Evolutionary conservation across 768 basidiomycete genomes (phyloP).

Genomic region (Rubroboletus satanas): DNA sequence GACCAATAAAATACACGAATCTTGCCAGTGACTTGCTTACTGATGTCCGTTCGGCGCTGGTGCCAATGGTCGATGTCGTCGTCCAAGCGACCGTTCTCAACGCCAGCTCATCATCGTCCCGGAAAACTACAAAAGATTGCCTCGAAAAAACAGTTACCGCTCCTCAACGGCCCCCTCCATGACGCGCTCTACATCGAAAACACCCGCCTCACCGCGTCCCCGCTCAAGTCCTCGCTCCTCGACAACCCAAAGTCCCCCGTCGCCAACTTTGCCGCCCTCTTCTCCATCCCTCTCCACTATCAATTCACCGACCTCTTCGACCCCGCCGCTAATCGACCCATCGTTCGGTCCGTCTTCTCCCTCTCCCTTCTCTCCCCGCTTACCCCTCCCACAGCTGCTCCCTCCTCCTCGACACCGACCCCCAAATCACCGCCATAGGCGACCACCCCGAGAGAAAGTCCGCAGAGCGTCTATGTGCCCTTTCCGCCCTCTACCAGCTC

Average conservation of each 20-base stretch:
- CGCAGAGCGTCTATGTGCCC: slow-evolving; percentile 70
- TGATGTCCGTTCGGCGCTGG: neutral
- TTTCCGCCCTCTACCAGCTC: slow-evolving; percentile 72
- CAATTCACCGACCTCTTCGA: slow-evolving; percentile 13
- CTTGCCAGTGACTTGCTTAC: too few relatives aligned
- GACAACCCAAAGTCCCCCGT: slow-evolving; percentile 53
- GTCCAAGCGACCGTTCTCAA: slow-evolving; percentile 12
- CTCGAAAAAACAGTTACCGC: neutral
- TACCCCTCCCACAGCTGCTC: slow-evolving; percentile 16
- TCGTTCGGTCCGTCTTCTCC: slow-evolving; percentile 21
- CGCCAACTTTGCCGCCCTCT: slow-evolving; percentile 36
- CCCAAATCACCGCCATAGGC: slow-evolving; percentile 54
- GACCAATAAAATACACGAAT: neutral
- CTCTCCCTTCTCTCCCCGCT: neutral
- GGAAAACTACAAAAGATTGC: neutral
- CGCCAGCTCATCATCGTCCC: neutral
- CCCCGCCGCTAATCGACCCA: slow-evolving; percentile 4
- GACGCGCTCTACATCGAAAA: slow-evolving; percentile 33
- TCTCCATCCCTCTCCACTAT: slow-evolving; percentile 16
- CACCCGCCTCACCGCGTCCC: slow-evolving; percentile 12
- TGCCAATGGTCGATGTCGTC: neutral
- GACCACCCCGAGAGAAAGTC: slow-evolving; percentile 56
- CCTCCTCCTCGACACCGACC: slow-evolving; percentile 26
- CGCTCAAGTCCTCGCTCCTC: slow-evolving; percentile 29
- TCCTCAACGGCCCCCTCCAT: slow-evolving; percentile 33